Percentiles rank a stretch among this genome's conserved stretches.
Evolutionary conservation across 2,329 filamentous ascomycete species (phyloP).

Genomic region (Pseudogymnoascus sp.): DNA sequence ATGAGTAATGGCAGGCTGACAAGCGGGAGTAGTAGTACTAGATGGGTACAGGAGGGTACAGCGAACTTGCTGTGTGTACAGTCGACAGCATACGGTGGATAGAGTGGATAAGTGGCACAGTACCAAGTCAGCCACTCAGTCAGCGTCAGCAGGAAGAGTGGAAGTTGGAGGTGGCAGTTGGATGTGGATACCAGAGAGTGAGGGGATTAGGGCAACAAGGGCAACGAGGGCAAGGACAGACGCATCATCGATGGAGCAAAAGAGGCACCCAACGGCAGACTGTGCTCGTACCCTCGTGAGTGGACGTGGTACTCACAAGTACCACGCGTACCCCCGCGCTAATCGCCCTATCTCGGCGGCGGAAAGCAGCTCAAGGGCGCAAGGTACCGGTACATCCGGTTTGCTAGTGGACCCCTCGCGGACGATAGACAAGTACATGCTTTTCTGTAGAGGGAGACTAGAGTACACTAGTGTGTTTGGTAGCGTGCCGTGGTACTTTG

Average conservation of each 20-base stretch:
- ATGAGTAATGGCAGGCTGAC: not conserved
- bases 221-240: not conserved
- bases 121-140: not conserved
- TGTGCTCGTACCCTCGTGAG: not conserved
- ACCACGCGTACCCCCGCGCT: not conserved
- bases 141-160: not conserved
- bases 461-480: not conserved
- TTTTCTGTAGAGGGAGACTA: too few species aligned
- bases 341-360: not conserved
- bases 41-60: not conserved
- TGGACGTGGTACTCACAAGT: not conserved
- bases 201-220: not conserved
- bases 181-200: not conserved
- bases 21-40: not conserved
- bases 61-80: too few species aligned
- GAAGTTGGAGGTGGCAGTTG: not conserved
- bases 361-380: not conserved
- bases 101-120: not conserved
- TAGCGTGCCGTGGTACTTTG: not conserved
- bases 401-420: not conserved
- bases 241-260: not conserved
- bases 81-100: too few species aligned
- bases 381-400: not conserved
- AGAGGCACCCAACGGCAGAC: too few species aligned
- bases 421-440: too few species aligned